Percentiles rank a stretch among this genome's conserved stretches.
Conservation (phyloP, 2,329 filamentous ascomycete species). For the Fusarium sp. region DNA sequence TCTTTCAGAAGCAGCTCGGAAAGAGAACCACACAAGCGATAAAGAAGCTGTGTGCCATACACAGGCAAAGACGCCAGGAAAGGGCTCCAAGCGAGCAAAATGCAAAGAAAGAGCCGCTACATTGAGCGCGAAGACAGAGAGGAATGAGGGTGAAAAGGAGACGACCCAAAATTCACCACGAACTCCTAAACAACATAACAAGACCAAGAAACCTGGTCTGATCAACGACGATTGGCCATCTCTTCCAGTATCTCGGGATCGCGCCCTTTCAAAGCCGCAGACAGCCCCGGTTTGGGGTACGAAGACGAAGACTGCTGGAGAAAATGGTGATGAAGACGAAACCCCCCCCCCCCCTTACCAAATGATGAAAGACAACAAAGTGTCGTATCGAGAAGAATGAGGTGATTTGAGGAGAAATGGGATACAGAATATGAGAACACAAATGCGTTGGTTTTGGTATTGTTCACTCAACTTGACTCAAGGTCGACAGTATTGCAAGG, state of each 20-base stretch:
- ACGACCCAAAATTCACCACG: slow-evolving; percentile 12
- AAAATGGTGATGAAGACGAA: slow-evolving; percentile 2
- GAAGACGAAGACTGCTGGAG: slow-evolving; percentile 28
- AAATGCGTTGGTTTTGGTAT: slow-evolving; percentile 4
- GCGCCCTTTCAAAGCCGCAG: slow-evolving; percentile 38
- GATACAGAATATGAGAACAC: neutral
- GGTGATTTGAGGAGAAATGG: neutral
- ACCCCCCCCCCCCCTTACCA: slow-evolving; percentile 29
- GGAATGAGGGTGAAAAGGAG: slow-evolving; percentile 4
- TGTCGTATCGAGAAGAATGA: neutral
- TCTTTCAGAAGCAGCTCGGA: slow-evolving; percentile 4
- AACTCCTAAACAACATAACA: slow-evolving; percentile 22
- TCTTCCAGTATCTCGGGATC: slow-evolving; percentile 43
- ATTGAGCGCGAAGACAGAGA: slow-evolving; percentile 14
- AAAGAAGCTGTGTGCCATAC: slow-evolving; percentile 1
- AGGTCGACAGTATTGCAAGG: neutral
- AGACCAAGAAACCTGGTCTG: slow-evolving; percentile 29
- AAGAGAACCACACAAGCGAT: neutral
- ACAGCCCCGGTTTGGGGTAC: slow-evolving; percentile 38
- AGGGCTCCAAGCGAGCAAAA: slow-evolving; percentile 30
- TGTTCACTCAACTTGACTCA: slow-evolving; percentile 1
- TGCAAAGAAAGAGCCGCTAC: slow-evolving; percentile 27
- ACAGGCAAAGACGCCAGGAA: slow-evolving; percentile 25
- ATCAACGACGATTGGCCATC: slow-evolving; percentile 46
- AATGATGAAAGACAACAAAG: slow-evolving; percentile 2